phyloP scores from a whole-genome alignment of 192 early-diverging fungal genomes.

The Cetraspora pellucida region DNA sequence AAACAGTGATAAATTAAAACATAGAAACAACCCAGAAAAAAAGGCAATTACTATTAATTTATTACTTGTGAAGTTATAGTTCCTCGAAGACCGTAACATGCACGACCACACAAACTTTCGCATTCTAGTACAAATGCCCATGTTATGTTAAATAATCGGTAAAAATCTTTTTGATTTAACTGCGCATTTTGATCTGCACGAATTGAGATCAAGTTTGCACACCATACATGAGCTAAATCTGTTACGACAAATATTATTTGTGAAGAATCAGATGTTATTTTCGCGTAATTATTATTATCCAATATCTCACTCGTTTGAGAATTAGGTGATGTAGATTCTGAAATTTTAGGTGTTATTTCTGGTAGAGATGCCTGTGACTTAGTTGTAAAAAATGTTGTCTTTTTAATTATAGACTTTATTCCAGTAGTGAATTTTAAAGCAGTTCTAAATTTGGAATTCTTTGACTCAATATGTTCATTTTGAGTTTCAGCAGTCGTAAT shows the following conservation, averaged over 20 bases:
- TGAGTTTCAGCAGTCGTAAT: too few relatives aligned
- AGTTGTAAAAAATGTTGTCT: background rate
- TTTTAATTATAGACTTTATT: constrained; percentile 33
- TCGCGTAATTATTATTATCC: constrained; percentile 41
- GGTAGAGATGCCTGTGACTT: background rate
- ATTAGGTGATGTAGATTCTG: constrained; percentile 12
- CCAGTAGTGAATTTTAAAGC: constrained; percentile 24
- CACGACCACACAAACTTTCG: constrained; percentile 78
- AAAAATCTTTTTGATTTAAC: constrained; percentile 85
- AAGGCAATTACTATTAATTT: too few relatives aligned
- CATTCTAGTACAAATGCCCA: constrained; percentile 82
- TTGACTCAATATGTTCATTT: background rate
- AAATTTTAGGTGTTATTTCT: background rate
- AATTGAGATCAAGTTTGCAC: constrained; percentile 83
- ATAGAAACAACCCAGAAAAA: background rate
- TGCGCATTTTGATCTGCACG: constrained; percentile 89
- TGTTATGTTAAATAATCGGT: constrained; percentile 74
- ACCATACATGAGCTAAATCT: constrained; percentile 84
- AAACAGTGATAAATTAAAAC: background rate
- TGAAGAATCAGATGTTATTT: constrained; percentile 68
- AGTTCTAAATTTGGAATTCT: background rate
- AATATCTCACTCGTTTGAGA: too few relatives aligned
- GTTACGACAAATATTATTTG: constrained; percentile 77
- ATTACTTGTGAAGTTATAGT: constrained; percentile 78
- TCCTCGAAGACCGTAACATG: constrained; percentile 90